These are phyloP conservation scores for Phytophthora sp. DNA, from an alignment of 352 stramenopile genomes.

Conservation along the genomic window DNA sequence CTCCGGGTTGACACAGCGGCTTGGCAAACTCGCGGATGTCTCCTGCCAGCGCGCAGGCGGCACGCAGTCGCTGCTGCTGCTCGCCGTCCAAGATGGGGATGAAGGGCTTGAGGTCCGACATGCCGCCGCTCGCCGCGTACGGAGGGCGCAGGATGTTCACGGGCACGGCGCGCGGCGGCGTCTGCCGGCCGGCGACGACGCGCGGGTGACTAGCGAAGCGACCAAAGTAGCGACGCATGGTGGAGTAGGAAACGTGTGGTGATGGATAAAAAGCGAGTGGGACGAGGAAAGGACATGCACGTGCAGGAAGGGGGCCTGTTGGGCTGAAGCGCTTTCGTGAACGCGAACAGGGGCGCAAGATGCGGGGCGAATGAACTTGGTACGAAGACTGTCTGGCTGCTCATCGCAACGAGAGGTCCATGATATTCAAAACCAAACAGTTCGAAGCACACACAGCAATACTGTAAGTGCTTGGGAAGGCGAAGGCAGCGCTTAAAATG, in stretches of 20 bases:
- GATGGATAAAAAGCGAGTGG: constrained; percentile 3
- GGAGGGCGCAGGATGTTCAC: constrained; percentile 59
- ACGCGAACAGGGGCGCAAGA: no score
- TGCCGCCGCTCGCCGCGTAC: constrained; percentile 66
- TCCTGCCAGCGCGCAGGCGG: constrained; percentile 71
- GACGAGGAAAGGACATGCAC: constrained; percentile 12
- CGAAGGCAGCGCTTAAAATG: no score
- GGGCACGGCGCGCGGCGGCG: constrained; percentile 56
- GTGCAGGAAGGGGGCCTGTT: no score
- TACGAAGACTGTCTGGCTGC: no score
- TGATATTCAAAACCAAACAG: no score
- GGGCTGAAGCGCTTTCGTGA: no score
- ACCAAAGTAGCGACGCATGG: constrained; percentile 47
- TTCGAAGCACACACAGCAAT: no score
- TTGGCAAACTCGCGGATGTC: constrained; percentile 85
- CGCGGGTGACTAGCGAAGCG: constrained; percentile 38
- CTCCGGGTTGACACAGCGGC: constrained; percentile 77
- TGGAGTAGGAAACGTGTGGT: neutral
- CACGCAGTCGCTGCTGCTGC: constrained; percentile 70
- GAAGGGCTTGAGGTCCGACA: constrained; percentile 73
- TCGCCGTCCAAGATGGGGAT: constrained; percentile 78
- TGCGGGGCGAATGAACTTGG: no score
- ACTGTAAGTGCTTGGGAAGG: no score
- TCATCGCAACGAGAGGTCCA: no score
- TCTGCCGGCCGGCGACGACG: constrained; percentile 58